These are phyloP conservation scores for Fistulinella cinereoalba DNA, from an alignment of 1,284 basidiomycete species.

Conservation along the genomic window DNA sequence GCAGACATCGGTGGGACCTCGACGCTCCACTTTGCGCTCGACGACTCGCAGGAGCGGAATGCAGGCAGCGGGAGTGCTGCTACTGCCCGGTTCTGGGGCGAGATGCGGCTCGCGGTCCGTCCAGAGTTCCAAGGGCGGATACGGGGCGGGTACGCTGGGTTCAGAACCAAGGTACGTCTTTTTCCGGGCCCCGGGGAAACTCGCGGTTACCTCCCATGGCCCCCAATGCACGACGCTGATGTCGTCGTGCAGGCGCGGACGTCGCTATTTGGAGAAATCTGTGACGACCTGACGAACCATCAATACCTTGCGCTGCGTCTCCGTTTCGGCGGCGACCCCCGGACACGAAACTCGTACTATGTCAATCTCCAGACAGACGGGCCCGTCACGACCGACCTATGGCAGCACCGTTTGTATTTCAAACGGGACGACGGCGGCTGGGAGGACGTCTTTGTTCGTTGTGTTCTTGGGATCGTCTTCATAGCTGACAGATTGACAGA, in stretches of 20 bases:
- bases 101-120: slow-evolving; percentile 65
- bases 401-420: slow-evolving; percentile 87
- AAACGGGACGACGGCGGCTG: slow-evolving; percentile 67
- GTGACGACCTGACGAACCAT: slow-evolving; percentile 78
- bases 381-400: slow-evolving; percentile 75
- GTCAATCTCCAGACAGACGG: slow-evolving; percentile 88
- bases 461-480: slow-evolving; percentile 1
- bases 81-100: slow-evolving; percentile 71
- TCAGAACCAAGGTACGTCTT: slow-evolving; percentile 67
- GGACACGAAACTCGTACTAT: slow-evolving; percentile 76
- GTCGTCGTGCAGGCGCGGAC: slow-evolving; percentile 51
- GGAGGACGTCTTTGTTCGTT: slow-evolving; percentile 80
- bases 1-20: slow-evolving; percentile 85
- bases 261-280: slow-evolving; percentile 80
- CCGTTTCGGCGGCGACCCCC: slow-evolving; percentile 65
- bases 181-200: too few relatives aligned
- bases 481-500: slow-evolving; percentile 40
- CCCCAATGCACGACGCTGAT: too few relatives aligned
- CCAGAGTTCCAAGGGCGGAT: slow-evolving; percentile 59
- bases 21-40: slow-evolving; percentile 64
- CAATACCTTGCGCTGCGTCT: slow-evolving; percentile 77
- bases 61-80: slow-evolving; percentile 38
- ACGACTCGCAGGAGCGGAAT: slow-evolving; percentile 45
- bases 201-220: too few relatives aligned
- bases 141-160: slow-evolving; percentile 79